Base-by-base conservation (phyloP, 352 stramenopile species). In the Phytopythium kandeliae region DNA sequence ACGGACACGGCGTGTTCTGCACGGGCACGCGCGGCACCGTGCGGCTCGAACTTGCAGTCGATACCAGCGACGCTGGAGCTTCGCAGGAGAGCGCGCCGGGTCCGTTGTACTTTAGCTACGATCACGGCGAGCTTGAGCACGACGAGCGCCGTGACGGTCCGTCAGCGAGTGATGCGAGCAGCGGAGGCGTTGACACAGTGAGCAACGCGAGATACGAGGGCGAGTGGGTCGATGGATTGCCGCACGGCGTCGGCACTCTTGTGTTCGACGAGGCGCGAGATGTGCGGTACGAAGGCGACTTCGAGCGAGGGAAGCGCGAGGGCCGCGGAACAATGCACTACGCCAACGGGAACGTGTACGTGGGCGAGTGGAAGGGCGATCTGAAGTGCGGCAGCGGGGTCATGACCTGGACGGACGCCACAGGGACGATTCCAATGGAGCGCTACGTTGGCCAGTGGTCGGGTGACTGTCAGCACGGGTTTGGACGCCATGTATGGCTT, bases 401-500 rank as follows among this genome's bases (percentile, higher is more conserved):
- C 13, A 96, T 97, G 86, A 63, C 67, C 28, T 97, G 88, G 88
- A 61, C 68, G 25, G 56, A 54, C 3, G 34, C 17, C 4, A 10
- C 36, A 2, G 45, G 45, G 8, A 58, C 63, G 60, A 46, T 44
- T 15, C 55, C 65, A 3, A 22, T 75, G 11, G 74, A 88, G 55
- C 69, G 70, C 25, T 96, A 96, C 58, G 71, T 82, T 25, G 85
- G 86, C 2, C 38, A 74, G n/a, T 96, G 85, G 85, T 31, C 58
- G 13, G 56, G 80, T 35, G 86, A 94, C 54, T 67, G 63, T 16
- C 84, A 81, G 37, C 58, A 95, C 41, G 88, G 88, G n/a, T 67
- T 80, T 55, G 88, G 88, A 10, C 67, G 76, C 15, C 85, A 96
- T 47, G 78, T 92, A 10, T 97, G 88, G 88, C 62, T 76, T 10